Evolutionary conservation across 2,329 filamentous ascomycete genomes (phyloP).

Genomic region (Chaetomiaceae sp.): DNA sequence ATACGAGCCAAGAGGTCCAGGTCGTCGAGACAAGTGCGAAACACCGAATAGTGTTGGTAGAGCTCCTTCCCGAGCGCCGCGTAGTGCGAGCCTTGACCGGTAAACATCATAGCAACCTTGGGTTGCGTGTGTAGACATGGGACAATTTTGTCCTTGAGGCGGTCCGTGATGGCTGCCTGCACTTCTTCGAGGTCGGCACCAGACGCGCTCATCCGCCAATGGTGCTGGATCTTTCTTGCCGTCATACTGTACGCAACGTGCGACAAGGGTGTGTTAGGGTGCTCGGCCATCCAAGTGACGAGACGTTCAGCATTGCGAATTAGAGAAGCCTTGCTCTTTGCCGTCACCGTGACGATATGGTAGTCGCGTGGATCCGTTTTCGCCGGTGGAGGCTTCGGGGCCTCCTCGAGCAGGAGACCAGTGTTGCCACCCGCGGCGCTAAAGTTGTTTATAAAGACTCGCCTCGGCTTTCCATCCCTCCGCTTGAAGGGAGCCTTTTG

Average conservation of each 20-base stretch:
- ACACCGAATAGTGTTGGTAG: conserved; percentile 43
- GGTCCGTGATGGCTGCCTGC: conserved; percentile 38
- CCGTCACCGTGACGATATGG: conserved; percentile 58
- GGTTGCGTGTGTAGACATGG: conserved; percentile 42
- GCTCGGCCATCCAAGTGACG: conserved; percentile 48
- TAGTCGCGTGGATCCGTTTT: conserved; percentile 48
- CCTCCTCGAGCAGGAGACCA: conserved; percentile 61
- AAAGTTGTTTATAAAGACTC: conserved; percentile 63
- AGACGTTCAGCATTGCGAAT: conserved; percentile 54
- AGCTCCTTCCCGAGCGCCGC: conserved; percentile 49
- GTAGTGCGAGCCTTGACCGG: conserved; percentile 53
- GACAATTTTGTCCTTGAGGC: conserved; percentile 41
- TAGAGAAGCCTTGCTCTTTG: conserved; percentile 52
- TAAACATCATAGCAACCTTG: conserved; percentile 51
- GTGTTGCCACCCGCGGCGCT: conserved; percentile 70
- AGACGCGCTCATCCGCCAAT: conserved; percentile 49
- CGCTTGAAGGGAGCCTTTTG: conserved; percentile 49
- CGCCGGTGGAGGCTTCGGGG: conserved; percentile 36
- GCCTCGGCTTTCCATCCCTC: conserved; percentile 43
- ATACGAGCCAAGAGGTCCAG: conserved; percentile 50
- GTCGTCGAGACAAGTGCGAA: conserved; percentile 51
- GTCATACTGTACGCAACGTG: conserved; percentile 65
- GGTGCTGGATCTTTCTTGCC: conserved; percentile 59
- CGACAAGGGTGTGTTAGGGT: conserved; percentile 49
- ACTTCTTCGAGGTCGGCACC: conserved; percentile 42